Evolutionary conservation across 2,329 filamentous ascomycete genomes (phyloP).

Genomic region (Exophiala aquamarina): DNA sequence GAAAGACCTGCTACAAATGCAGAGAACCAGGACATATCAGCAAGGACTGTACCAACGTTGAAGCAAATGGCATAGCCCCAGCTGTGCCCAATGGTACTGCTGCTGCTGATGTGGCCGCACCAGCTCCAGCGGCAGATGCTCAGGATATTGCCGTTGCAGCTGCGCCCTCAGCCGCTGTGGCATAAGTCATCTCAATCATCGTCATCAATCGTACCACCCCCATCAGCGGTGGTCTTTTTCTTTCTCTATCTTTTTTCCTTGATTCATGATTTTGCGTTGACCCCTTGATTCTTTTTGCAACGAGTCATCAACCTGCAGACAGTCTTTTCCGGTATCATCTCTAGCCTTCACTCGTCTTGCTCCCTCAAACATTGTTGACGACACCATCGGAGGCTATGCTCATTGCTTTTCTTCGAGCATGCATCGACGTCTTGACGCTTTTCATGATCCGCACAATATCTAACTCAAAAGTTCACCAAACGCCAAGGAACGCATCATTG

Average conservation of each 20-base stretch:
- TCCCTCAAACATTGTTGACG: slow-evolving; percentile 1
- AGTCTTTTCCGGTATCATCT: too few species aligned
- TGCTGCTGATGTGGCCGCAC: slow-evolving; percentile 20
- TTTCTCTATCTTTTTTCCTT: too few species aligned
- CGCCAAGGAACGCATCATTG: too few species aligned
- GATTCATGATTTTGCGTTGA: too few species aligned
- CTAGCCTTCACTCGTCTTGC: too few species aligned
- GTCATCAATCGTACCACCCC: not conserved
- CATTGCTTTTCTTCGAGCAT: slow-evolving; percentile 5
- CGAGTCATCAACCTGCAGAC: too few species aligned
- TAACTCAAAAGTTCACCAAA: too few species aligned
- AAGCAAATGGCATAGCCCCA: slow-evolving; percentile 42
- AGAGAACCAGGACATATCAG: slow-evolving; percentile 95
- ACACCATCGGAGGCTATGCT: slow-evolving; percentile 6
- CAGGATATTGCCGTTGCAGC: slow-evolving; percentile 19
- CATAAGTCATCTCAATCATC: slow-evolving; percentile 9
- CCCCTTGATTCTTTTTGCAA: too few species aligned
- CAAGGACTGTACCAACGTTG: slow-evolving; percentile 84
- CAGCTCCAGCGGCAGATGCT: slow-evolving; percentile 20
- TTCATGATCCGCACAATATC: slow-evolving; percentile 8
- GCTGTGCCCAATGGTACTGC: slow-evolving; percentile 19
- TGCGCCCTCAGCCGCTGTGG: slow-evolving; percentile 22
- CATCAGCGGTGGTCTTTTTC: not conserved
- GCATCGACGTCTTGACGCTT: slow-evolving; percentile 3
- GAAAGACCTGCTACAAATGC: slow-evolving; percentile 98